Percentiles rank a stretch among this genome's conserved stretches.
phyloP scores from a whole-genome alignment of 768 basidiomycete genomes.

The Pulveroboletus ravenelii region DNA sequence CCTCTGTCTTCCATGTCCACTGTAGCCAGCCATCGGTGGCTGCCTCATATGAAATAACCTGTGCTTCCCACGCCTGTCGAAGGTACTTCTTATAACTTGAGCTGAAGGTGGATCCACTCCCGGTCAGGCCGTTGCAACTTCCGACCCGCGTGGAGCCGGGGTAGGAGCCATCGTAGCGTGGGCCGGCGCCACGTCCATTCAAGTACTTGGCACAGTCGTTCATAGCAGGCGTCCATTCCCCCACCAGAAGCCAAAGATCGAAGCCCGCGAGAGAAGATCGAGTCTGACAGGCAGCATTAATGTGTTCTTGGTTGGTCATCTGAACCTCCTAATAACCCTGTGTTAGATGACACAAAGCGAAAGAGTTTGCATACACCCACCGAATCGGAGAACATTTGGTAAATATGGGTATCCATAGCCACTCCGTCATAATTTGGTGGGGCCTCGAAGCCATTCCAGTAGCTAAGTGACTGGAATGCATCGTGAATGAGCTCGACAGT shows the following conservation, averaged over 20 bases:
- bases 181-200: conserved; percentile 74
- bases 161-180: conserved; percentile 60
- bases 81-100: conserved; percentile 77
- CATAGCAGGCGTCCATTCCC: conserved; percentile 80
- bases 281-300: conserved; percentile 51
- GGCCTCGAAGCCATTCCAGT: conserved; percentile 62
- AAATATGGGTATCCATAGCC: conserved; percentile 75
- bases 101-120: conserved; percentile 70
- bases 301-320: conserved; percentile 50
- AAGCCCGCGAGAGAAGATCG: conserved; percentile 44
- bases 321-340: conserved; percentile 37
- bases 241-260: conserved; percentile 77
- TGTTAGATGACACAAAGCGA: background rate
- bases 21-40: conserved; percentile 67
- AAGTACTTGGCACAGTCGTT: conserved; percentile 63
- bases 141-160: conserved; percentile 65
- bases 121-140: conserved; percentile 70
- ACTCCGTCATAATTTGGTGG: conserved; percentile 56
- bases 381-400: conserved; percentile 63
- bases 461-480: conserved; percentile 71
- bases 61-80: conserved; percentile 80
- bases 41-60: conserved; percentile 66
- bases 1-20: conserved; percentile 84
- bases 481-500: conserved; percentile 68
- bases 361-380: conserved; percentile 34